Base-by-base conservation (phyloP, 2,329 filamentous ascomycete genomes). In the Eutypella sp. region DNA sequence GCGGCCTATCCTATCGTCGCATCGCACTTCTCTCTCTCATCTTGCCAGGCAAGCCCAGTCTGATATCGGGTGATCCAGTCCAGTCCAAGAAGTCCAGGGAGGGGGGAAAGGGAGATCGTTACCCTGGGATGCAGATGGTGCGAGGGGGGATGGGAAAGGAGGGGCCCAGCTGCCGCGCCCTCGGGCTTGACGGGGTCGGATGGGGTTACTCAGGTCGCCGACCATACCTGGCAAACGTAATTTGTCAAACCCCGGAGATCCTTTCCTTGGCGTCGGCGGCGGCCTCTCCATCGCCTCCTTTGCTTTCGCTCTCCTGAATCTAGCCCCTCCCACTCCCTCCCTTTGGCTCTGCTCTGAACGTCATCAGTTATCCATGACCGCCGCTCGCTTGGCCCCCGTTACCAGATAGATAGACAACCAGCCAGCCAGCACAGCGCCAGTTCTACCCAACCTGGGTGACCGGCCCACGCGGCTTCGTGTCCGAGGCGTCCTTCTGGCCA, bases 121-220 rank as follows among this genome's bases (percentile, higher is more conserved):
- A 39, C 53, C 49, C 47, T 36, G 40, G 41, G 44, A 45, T 45
- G 47, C 46, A 49, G 46, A 46, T 44, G 47, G 50, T 52, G n/a
- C 47, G 41, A 51, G 51, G 39, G 48, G 47, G 49, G 45, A n/a
- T n/a, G n/a, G n/a, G n/a, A n/a, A n/a, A n/a, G n/a, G n/a, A n/a
- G n/a, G n/a, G n/a, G n/a, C n/a, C n/a, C n/a, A n/a, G n/a, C n/a
- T n/a, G n/a, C 46, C 47, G 48, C 44, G 34, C 51, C 51, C 41
- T 55, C 53, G 53, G 53, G 53, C 51, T 53, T 46, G 48, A 47
- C 50, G 47, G 47, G 29, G 13, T 47, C 47, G 46, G 48, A 33
- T 51, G 49, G n/a, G n/a, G 51, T 56, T 56, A 54, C 53, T 54
- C 53, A 56, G 51, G 53, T 56, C 53, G 53, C 49, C 53, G 53